phyloP scores from a whole-genome alignment of 1,284 basidiomycete genomes.

The Microbotryum saponariae region DNA sequence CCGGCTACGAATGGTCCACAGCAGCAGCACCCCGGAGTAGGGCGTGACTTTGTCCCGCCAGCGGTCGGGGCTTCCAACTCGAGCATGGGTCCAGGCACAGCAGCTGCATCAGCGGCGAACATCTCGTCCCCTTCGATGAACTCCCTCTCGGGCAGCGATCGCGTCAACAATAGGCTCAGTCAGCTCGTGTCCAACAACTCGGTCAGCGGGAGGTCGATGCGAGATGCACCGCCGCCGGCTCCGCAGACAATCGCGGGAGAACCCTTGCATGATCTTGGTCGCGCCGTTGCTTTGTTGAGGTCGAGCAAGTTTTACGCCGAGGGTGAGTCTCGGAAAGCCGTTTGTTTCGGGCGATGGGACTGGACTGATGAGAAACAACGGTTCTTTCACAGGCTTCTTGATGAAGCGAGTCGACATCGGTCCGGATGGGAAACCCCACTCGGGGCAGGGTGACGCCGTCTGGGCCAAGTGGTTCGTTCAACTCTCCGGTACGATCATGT shows the following conservation, averaged over 20 bases:
- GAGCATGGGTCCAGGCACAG: too few relatives aligned
- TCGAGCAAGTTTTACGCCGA: slow-evolving; percentile 29
- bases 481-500: slow-evolving; percentile 32
- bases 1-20: too few relatives aligned
- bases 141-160: too few relatives aligned
- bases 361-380: too few relatives aligned
- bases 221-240: not conserved
- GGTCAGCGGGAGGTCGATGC: too few relatives aligned
- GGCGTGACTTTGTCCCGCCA: too few relatives aligned
- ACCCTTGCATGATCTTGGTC: slow-evolving; percentile 25
- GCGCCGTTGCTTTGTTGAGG: slow-evolving; percentile 22
- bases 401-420: slow-evolving; percentile 28
- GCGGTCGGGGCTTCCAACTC: too few relatives aligned
- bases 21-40: too few relatives aligned
- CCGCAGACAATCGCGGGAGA: slow-evolving; percentile 27
- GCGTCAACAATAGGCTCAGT: too few relatives aligned
- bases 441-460: slow-evolving; percentile 11
- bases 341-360: not conserved
- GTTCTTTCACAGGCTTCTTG: slow-evolving; percentile 15
- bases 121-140: too few relatives aligned
- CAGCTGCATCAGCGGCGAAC: too few relatives aligned
- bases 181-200: too few relatives aligned
- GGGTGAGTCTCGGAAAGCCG: not conserved
- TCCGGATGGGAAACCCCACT: slow-evolving; percentile 22
- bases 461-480: slow-evolving; percentile 37